Evolutionary conservation across 495 filamentous ascomycete genomes (phyloP).

Genomic region (Trichocladium uniseriatum): DNA sequence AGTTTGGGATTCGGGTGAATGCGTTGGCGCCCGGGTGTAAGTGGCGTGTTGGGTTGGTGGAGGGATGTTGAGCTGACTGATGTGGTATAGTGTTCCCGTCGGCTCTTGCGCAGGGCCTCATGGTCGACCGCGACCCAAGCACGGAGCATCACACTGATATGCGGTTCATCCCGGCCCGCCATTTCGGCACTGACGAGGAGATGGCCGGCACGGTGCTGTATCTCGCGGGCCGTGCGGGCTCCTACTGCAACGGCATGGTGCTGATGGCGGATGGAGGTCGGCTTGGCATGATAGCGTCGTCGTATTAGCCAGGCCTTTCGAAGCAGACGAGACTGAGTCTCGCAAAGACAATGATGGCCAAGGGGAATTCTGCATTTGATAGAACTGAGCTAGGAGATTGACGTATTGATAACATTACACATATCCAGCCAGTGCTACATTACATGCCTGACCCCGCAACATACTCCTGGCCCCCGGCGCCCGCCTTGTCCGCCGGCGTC

Average conservation of each 20-base stretch:
- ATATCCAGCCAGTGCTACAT: too few relatives aligned
- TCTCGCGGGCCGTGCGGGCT: conserved; percentile 46
- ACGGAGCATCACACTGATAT: conserved; percentile 21
- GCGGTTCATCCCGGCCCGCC: conserved; percentile 41
- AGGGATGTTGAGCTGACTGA: background rate
- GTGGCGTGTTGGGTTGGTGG: too few relatives aligned
- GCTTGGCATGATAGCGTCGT: conserved; percentile 32
- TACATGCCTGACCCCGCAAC: background rate
- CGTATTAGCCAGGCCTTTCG: conserved; percentile 28
- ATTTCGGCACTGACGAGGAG: conserved; percentile 47
- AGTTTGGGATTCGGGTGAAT: conserved; percentile 51
- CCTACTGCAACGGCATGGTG: conserved; percentile 50
- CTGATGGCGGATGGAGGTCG: conserved; percentile 50
- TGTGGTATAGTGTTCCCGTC: conserved; percentile 41
- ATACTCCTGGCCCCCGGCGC: conserved; percentile 13
- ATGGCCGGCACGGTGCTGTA: conserved; percentile 50
- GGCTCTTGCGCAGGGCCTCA: conserved; percentile 43
- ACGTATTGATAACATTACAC: too few relatives aligned
- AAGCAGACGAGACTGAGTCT: too few relatives aligned
- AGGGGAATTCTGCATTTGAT: too few relatives aligned
- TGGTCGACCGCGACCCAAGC: conserved; percentile 33
- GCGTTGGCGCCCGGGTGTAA: conserved; percentile 54
- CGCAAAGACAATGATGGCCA: background rate
- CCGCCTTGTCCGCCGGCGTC: conserved; percentile 15
- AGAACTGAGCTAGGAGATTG: too few relatives aligned